Evolutionary conservation across 2,329 filamentous ascomycete species (phyloP), one percentile per base, ranked within the genome.

Genomic region (Ophiocordyceps unilateralis): DNA sequence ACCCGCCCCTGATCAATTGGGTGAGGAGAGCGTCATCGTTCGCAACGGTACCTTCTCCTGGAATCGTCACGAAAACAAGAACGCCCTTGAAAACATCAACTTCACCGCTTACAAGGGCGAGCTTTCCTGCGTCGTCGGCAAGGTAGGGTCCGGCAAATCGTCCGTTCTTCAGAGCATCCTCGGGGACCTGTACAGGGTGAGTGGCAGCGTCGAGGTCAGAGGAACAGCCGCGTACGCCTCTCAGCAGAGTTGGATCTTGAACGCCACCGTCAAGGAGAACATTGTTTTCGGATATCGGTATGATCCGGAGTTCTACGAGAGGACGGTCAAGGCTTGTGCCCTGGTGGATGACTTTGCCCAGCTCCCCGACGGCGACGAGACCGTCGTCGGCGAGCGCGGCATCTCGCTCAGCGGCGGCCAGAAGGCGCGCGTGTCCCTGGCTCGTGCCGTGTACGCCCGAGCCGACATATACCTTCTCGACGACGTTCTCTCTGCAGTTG

Each of bases 381-480:
- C 91, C 0, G 83, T 95, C 54, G 93, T 98, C 32, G 91, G 91
- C 45, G 93, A 98, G 65, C 81, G 91, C 48, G 91, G 91, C 36
- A 98, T 98, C 45, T 96, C 89, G 2, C 68, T 98, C 21, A 95
- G 88, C 48, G 89, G 89, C 50, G 91, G 93, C 6, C 91, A 98
- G 58, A 98, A 95, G 64, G 89, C 91, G 44, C 83, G 91, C 48
- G 72, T 98, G 47, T 89, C 87, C 14, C 70, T 98, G 43, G 91
- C 91, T 36, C 77, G 91, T 58, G 89, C 93, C 24, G 91, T 98
- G 1, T 98, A 98, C 57, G 88, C 93, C 42, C 76, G 91, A 51
- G 87, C 91, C n/a, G 93, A 98, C 58, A 78, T 98, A 41, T 96
- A 96, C 56, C 70, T 98, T 12, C 70, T 98, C 11, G 91, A 98